Evolutionary conservation across 495 filamentous ascomycete genomes (phyloP), one percentile per base, ranked within the genome.

Genomic region (Penicillium pulvis): DNA sequence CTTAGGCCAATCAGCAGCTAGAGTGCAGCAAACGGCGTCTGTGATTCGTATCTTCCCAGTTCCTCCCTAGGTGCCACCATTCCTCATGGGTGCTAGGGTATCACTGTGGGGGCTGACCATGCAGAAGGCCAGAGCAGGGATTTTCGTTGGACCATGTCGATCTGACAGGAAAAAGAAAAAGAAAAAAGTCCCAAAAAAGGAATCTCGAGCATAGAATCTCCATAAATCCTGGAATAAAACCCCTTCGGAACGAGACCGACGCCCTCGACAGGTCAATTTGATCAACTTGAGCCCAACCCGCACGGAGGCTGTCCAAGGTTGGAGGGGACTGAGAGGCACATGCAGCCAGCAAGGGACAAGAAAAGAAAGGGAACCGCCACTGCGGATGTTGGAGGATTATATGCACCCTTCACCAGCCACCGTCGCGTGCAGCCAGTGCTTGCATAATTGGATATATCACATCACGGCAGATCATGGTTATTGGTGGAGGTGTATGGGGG

Each of bases 371-470:
- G 24, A 36, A 55, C 41, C 51, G 51, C 51, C 24, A 55, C 52
- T 55, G 52, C 57, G 39, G 39, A 64, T 47, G 55, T 20, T 58
- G 30, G 26, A 57, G 46, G 47, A 61, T 48, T 49, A n/a, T 36
- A 55, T 41, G 39, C 42, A 30, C 14, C 30, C 16, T 26, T 41
- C 62, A 53, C 56, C 55, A 65, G 62, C 62, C 62, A 65, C 58
- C 52, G 52, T 59, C 55, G 58, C 43, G 56, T 65, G 62, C 62
- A 64, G 61, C 35, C 30, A 53, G 20, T 33, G 31, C 3, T 31
- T n/a, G 36, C 26, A 48, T 42, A 46, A 45, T 61, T 56, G 47
- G 62, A 65, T 59, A 16, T 44, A 61, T 65, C 62, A 65, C 58
- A 65, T 58, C 55, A 46, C 26, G 16, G 7, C 26, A 23, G 52